Evolutionary conservation across 768 basidiomycete species (phyloP).

Genomic region (Rubroboletus satanas): DNA sequence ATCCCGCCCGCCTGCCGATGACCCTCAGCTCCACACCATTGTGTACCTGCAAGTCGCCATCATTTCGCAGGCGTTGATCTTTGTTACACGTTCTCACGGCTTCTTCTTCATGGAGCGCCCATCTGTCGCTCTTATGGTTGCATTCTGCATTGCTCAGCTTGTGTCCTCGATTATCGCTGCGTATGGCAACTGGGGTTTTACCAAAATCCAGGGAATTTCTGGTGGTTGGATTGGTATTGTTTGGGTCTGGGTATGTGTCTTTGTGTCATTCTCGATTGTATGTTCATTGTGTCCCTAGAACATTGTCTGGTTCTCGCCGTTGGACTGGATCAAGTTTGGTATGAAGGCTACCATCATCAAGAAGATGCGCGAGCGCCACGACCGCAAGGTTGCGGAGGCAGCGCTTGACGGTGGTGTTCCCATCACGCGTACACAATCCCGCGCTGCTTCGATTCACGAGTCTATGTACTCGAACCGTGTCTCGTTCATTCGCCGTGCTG

Average conservation of each 20-base stretch:
- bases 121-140: constrained; percentile 80
- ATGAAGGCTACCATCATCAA: constrained; percentile 95
- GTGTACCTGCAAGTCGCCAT: constrained; percentile 97
- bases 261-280: not conserved
- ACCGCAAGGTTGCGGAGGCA: constrained; percentile 39
- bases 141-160: constrained; percentile 92
- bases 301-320: constrained; percentile 92
- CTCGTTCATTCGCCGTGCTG: constrained; percentile 85
- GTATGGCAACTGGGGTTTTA: constrained; percentile 94
- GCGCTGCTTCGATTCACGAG: constrained; percentile 86
- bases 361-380: constrained; percentile 65
- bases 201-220: constrained; percentile 70
- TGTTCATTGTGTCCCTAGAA: constrained; percentile 49
- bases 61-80: constrained; percentile 97
- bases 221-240: constrained; percentile 97
- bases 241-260: constrained; percentile 83
- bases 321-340: constrained; percentile 93
- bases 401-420: constrained; percentile 50
- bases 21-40: constrained; percentile 79
- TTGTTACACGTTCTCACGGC: constrained; percentile 89
- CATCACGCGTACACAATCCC: constrained; percentile 83
- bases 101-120: constrained; percentile 98
- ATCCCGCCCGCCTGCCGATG: constrained; percentile 42
- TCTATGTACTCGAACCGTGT: constrained; percentile 95
- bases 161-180: constrained; percentile 94